Conservation (phyloP, 2,329 filamentous ascomycete genomes). For the Monilinia laxa region DNA sequence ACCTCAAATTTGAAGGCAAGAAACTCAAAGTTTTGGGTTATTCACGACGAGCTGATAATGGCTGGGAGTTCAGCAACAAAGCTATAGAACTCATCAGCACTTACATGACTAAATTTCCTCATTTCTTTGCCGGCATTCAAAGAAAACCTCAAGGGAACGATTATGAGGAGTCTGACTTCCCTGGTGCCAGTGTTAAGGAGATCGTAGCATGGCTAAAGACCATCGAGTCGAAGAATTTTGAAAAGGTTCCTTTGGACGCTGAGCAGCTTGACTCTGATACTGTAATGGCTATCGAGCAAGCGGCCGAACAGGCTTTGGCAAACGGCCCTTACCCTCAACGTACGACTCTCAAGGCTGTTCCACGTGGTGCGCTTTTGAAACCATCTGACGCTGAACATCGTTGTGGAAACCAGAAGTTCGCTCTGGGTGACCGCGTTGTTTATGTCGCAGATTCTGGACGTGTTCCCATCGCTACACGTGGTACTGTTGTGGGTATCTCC, state of each 20-base stretch:
- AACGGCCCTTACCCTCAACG: conserved; percentile 54
- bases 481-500: conserved; percentile 93
- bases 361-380: conserved; percentile 83
- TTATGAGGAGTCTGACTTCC: conserved; percentile 81
- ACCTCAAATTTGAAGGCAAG: conserved; percentile 94
- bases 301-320: conserved; percentile 63
- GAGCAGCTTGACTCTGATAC: conserved; percentile 92
- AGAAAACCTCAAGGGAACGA: conserved; percentile 82
- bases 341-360: conserved; percentile 76
- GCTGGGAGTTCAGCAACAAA: conserved; percentile 93
- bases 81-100: conserved; percentile 77
- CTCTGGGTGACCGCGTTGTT: conserved; percentile 84
- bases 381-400: conserved; percentile 95
- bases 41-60: conserved; percentile 78
- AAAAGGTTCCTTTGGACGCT: conserved; percentile 92
- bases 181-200: conserved; percentile 82
- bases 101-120: conserved; percentile 93
- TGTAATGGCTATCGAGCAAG: conserved; percentile 75
- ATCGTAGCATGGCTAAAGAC: conserved; percentile 92
- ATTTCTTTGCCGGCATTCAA: conserved; percentile 89
- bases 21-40: conserved; percentile 96
- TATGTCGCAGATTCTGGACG: conserved; percentile 92
- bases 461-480: conserved; percentile 86
- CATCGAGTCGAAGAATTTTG: conserved; percentile 86
- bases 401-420: conserved; percentile 79